Evolutionary conservation across 306 rosid species (phyloP).

Genomic region (Trifolium fragiferum): DNA sequence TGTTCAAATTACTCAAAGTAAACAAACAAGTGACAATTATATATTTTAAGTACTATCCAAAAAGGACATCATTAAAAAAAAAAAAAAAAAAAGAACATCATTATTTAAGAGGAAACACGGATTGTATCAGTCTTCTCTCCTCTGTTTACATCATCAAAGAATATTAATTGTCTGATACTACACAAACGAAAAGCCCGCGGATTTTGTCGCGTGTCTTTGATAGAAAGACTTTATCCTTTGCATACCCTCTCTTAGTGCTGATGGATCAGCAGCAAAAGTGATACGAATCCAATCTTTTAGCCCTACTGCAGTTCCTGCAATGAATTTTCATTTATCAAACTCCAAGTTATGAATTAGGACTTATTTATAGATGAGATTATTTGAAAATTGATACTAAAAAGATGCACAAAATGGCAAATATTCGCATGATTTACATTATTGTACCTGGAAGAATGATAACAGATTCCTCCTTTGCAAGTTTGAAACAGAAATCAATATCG

Average conservation of each 20-base stretch:
- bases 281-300: slow-evolving; percentile 62
- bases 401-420: not conserved
- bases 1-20: too few species aligned
- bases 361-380: not conserved
- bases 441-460: slow-evolving; percentile 97
- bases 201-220: slow-evolving; percentile 49
- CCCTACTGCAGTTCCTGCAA: slow-evolving; percentile 61
- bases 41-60: too few species aligned
- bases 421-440: not conserved
- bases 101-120: too few species aligned
- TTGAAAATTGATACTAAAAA: not conserved
- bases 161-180: too few species aligned
- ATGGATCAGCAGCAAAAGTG: slow-evolving; percentile 57
- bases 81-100: too few species aligned
- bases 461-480: slow-evolving; percentile 93
- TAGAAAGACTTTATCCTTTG: slow-evolving; percentile 49
- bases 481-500: slow-evolving; percentile 95
- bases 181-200: too few species aligned
- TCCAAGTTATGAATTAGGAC: not conserved
- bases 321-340: not conserved
- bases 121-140: too few species aligned
- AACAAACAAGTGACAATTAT: too few species aligned
- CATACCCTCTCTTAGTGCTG: slow-evolving; percentile 54
- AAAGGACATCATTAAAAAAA: too few species aligned
- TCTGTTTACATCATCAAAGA: too few species aligned